Evolutionary conservation across 192 early-diverging fungal species (phyloP).

Genomic region (Coemansia sp.): DNA sequence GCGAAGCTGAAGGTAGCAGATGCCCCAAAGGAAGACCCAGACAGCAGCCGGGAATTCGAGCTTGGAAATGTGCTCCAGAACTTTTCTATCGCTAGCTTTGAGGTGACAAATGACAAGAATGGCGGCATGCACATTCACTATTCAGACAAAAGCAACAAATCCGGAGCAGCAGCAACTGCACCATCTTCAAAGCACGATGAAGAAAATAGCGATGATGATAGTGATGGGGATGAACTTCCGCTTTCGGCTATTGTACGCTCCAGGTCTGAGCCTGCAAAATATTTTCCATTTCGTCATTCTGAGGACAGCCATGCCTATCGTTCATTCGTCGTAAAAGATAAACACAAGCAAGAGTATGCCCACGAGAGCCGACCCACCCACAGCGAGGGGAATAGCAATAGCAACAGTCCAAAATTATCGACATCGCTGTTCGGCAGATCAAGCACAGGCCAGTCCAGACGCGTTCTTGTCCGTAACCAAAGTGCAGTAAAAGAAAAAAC

Average conservation of each 20-base stretch:
- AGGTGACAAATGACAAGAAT: conserved; percentile 18
- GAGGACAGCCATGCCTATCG: not conserved
- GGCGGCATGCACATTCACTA: conserved; percentile 34
- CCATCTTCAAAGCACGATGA: not conserved
- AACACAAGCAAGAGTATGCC: not conserved
- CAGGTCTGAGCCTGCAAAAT: conserved; percentile 32
- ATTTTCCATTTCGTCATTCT: not conserved
- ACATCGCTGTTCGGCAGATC: not conserved
- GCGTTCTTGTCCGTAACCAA: not conserved
- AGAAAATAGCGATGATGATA: not conserved
- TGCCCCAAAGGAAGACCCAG: not conserved
- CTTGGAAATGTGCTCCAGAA: conserved; percentile 37
- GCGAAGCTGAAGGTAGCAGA: not conserved
- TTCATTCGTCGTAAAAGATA: not conserved
- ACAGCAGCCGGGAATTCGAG: conserved; percentile 19
- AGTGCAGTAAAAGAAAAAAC: not conserved
- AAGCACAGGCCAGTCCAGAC: not conserved
- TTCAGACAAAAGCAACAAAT: conserved; percentile 10
- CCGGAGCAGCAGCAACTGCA: not conserved
- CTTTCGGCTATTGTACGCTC: conserved; percentile 40
- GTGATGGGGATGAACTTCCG: conserved; percentile 45
- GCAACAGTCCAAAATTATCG: not conserved
- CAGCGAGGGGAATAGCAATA: not conserved
- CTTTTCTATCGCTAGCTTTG: conserved; percentile 37
- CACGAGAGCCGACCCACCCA: not conserved